Percentiles rank a stretch among this genome's conserved stretches.
Conservation (phyloP, 1,139 yeast species). For the Kodamaea arcana region DNA sequence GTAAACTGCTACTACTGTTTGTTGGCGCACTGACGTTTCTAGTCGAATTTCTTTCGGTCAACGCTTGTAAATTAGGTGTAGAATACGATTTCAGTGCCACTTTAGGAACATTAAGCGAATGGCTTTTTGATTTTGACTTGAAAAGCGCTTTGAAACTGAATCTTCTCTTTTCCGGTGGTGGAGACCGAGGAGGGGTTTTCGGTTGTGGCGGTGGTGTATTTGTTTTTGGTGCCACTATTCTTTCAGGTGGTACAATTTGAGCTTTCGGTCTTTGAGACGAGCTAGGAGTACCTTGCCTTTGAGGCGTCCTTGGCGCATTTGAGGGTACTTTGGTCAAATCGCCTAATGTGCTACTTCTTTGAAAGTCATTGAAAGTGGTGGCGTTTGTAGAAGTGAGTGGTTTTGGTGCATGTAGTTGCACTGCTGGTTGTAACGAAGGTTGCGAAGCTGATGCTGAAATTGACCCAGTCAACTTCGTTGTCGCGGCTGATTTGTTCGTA, state of each 20-base stretch:
- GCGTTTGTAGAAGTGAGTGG: constrained; percentile 11
- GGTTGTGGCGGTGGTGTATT: constrained; percentile 1
- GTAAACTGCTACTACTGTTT: constrained; percentile 10
- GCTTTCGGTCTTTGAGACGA: too few relatives aligned
- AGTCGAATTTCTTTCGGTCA: constrained; percentile 4
- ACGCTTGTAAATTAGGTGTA: constrained; percentile 23
- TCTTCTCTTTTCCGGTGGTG: constrained; percentile 24
- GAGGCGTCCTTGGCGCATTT: too few relatives aligned
- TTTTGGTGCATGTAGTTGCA: background rate
- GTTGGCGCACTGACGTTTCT: background rate
- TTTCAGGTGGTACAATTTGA: too few relatives aligned
- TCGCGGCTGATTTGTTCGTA: too few relatives aligned
- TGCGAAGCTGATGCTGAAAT: constrained; percentile 7
- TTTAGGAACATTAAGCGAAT: constrained; percentile 19
- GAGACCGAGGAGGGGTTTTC: background rate
- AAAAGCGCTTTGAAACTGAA: constrained; percentile 41
- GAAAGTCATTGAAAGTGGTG: constrained; percentile 26
- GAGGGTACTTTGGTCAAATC: constrained; percentile 18
- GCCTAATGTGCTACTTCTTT: constrained; percentile 24
- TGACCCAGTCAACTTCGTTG: too few relatives aligned
- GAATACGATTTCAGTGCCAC: constrained; percentile 26
- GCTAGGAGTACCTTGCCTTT: too few relatives aligned
- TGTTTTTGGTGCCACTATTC: constrained; percentile 3
- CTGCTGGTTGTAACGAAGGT: constrained; percentile 8
- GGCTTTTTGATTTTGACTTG: constrained; percentile 31